A percentile compares a stretch with the other conserved stretches of the same genome.
These are phyloP conservation scores for Fusarium liriodendri DNA, from an alignment of 2,329 filamentous ascomycete species.

Conservation along the genomic window DNA sequence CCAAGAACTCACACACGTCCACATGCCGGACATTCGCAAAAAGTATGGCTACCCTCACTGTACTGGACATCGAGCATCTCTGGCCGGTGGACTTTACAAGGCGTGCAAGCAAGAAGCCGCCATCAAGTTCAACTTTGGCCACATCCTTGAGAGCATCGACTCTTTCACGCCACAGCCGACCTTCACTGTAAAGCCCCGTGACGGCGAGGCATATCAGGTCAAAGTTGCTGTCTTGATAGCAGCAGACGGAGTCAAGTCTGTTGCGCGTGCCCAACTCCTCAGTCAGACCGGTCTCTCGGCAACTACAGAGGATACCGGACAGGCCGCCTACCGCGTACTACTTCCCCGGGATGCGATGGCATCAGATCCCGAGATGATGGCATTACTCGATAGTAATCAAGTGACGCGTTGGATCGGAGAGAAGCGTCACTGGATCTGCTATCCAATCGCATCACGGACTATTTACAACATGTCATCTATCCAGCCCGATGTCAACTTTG, in stretches of 20 bases:
- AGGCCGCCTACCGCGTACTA: conserved; percentile 85
- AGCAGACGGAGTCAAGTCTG: conserved; percentile 67
- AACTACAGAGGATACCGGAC: conserved; percentile 74
- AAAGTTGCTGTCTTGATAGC: conserved; percentile 65
- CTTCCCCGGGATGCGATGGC: conserved; percentile 75
- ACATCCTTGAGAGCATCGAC: conserved; percentile 64
- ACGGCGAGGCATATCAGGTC: conserved; percentile 64
- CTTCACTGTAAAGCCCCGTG: conserved; percentile 69
- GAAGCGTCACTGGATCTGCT: conserved; percentile 81
- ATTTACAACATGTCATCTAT: conserved; percentile 74
- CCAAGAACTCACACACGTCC: conserved; percentile 76
- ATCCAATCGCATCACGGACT: conserved; percentile 75
- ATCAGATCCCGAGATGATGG: conserved; percentile 73
- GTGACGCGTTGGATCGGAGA: conserved; percentile 83
- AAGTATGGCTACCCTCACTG: conserved; percentile 83
- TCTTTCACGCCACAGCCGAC: conserved; percentile 69
- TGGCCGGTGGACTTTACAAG: conserved; percentile 76
- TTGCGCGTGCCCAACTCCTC: conserved; percentile 65
- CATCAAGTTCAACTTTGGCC: conserved; percentile 77
- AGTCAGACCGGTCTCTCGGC: conserved; percentile 60
- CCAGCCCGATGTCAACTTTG: conserved; percentile 71
- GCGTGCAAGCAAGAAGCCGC: conserved; percentile 72
- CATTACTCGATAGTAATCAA: conserved; percentile 73
- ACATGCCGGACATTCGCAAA: conserved; percentile 73
- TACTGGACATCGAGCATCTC: conserved; percentile 80